These are phyloP conservation scores for Didymella keratinophila DNA, from an alignment of 2,329 filamentous ascomycete species.

Conservation along the genomic window DNA sequence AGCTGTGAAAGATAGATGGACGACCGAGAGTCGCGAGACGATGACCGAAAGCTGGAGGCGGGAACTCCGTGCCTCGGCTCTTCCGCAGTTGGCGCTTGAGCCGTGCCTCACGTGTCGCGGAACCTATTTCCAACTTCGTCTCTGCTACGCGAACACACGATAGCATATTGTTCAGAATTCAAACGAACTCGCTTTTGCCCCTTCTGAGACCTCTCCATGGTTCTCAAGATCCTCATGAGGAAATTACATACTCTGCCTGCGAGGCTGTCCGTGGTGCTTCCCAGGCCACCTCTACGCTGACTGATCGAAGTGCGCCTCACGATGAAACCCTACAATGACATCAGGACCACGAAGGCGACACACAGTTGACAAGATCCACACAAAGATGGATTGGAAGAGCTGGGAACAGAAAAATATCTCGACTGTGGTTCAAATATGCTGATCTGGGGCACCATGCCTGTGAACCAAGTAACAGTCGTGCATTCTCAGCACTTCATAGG, in stretches of 20 bases:
- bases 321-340: too few relatives aligned
- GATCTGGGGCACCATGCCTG: neutral
- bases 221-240: too few relatives aligned
- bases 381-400: too few relatives aligned
- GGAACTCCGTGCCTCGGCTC: conserved; percentile 19
- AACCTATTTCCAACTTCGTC: conserved; percentile 20
- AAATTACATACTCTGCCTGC: too few relatives aligned
- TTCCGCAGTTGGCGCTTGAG: conserved; percentile 13
- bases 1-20: conserved; percentile 7
- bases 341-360: neutral
- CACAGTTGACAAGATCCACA: neutral
- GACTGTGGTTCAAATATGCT: neutral
- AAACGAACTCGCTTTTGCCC: too few relatives aligned
- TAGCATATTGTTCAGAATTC: neutral
- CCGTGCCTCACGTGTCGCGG: conserved; percentile 17
- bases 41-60: conserved; percentile 19
- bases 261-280: too few relatives aligned
- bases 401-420: too few relatives aligned
- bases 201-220: too few relatives aligned
- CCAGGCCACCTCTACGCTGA: too few relatives aligned
- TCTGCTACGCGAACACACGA: conserved; percentile 8
- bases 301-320: too few relatives aligned
- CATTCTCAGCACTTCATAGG: neutral
- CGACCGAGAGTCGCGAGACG: conserved; percentile 8
- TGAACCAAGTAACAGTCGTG: neutral